Evolutionary conservation across 2,329 filamentous ascomycete species (phyloP).

Genomic region (Xylariaceae sp.): DNA sequence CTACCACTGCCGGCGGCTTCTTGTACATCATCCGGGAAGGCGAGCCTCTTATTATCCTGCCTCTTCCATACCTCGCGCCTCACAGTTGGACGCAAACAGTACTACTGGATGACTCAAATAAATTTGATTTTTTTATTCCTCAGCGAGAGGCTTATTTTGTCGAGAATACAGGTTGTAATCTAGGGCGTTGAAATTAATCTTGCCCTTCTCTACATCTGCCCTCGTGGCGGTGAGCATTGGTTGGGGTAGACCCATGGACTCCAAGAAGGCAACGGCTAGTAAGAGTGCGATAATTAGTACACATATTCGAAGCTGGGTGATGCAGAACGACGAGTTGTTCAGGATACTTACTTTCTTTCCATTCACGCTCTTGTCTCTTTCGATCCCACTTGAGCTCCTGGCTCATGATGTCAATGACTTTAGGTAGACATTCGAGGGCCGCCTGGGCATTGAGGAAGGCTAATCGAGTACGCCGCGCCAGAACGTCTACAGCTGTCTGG

Average conservation of each 20-base stretch:
- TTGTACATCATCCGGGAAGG: too few species aligned
- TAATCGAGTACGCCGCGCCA: constrained; percentile 76
- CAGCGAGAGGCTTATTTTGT: constrained; percentile 46
- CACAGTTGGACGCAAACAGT: not conserved
- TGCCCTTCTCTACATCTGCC: constrained; percentile 55
- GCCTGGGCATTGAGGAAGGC: constrained; percentile 92
- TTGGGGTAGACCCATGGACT: constrained; percentile 60
- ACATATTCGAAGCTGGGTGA: constrained; percentile 1
- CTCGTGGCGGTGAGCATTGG: constrained; percentile 53
- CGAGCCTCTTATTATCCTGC: too few species aligned
- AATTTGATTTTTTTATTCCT: constrained; percentile 26
- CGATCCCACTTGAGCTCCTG: constrained; percentile 75
- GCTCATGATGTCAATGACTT: constrained; percentile 82
- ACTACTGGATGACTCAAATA: not conserved
- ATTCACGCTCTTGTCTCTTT: constrained; percentile 69
- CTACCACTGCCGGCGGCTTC: too few species aligned
- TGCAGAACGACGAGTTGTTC: not conserved
- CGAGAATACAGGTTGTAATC: constrained; percentile 60
- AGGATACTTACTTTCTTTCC: constrained; percentile 59
- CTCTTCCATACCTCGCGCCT: not conserved
- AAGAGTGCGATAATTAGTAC: constrained; percentile 4
- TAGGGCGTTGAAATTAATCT: constrained; percentile 51
- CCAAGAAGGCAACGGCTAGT: constrained; percentile 52
- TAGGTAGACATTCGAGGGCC: constrained; percentile 76
- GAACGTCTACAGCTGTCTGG: constrained; percentile 81